Evolutionary conservation across 805 yeast species (phyloP).

Genomic region (Barnettozyma siamensis): DNA sequence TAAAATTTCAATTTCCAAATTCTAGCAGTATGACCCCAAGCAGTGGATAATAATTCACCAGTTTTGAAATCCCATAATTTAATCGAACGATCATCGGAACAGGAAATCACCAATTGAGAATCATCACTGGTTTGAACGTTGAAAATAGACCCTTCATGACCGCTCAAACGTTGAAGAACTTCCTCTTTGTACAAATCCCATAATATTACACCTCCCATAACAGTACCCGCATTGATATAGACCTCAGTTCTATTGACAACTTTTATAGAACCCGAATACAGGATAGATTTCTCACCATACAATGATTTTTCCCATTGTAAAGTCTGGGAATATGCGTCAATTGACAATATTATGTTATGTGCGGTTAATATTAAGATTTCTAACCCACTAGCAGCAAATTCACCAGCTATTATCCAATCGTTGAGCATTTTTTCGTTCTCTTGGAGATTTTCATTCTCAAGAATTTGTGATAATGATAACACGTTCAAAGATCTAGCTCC

Average conservation of each 20-base stretch:
- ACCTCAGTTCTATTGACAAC: slow-evolving; percentile 37
- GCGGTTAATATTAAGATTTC: slow-evolving; percentile 61
- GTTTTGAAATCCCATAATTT: slow-evolving; percentile 60
- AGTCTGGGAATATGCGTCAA: slow-evolving; percentile 26
- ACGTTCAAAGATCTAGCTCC: slow-evolving; percentile 72
- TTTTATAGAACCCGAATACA: slow-evolving; percentile 79
- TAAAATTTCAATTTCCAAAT: slow-evolving; percentile 78
- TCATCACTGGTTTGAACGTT: slow-evolving; percentile 58
- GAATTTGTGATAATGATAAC: slow-evolving; percentile 27
- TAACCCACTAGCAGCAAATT: slow-evolving; percentile 36
- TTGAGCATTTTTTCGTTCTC: slow-evolving; percentile 45
- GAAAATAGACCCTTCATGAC: slow-evolving; percentile 91
- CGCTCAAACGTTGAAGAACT: slow-evolving; percentile 50
- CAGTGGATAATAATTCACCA: slow-evolving; percentile 62
- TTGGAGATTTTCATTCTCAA: slow-evolving; percentile 19
- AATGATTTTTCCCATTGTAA: slow-evolving; percentile 29
- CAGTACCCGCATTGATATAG: slow-evolving; percentile 84
- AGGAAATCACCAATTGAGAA: slow-evolving; percentile 58
- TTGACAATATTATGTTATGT: slow-evolving; percentile 59
- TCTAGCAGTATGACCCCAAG: slow-evolving; percentile 97
- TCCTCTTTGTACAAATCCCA: slow-evolving; percentile 55
- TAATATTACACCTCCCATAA: slow-evolving; percentile 76
- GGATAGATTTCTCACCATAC: slow-evolving; percentile 69
- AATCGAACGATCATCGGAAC: slow-evolving; percentile 93
- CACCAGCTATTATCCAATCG: slow-evolving; percentile 77